phyloP scores from a whole-genome alignment of 768 basidiomycete species.

The Leccinum barrowsii region DNA sequence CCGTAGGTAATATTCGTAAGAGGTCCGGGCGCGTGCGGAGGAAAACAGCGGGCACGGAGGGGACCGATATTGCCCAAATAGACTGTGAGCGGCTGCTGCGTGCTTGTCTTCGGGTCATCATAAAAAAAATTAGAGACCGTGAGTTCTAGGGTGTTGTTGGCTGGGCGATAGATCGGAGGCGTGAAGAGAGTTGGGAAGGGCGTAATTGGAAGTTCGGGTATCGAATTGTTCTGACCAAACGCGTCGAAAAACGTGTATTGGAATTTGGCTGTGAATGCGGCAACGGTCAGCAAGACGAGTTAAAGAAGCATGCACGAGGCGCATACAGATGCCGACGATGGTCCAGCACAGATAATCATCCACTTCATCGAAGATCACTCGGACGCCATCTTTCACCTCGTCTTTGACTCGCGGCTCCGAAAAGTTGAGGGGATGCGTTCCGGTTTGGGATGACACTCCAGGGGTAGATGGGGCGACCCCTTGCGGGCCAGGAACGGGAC shows the following conservation, averaged over 20 bases:
- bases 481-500: conserved; percentile 75
- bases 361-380: conserved; percentile 79
- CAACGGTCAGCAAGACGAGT: conserved; percentile 18
- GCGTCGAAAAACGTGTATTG: conserved; percentile 94
- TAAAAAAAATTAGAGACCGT: conserved; percentile 89
- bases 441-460: conserved; percentile 71
- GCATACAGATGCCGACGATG: conserved; percentile 90
- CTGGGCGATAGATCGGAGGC: conserved; percentile 68
- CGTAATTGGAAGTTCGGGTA: conserved; percentile 79
- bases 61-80: conserved; percentile 91
- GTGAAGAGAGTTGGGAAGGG: conserved; percentile 88
- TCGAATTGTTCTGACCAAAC: conserved; percentile 71
- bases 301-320: conserved; percentile 7
- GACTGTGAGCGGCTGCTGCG: conserved; percentile 74
- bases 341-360: conserved; percentile 97
- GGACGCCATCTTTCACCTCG: conserved; percentile 75
- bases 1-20: conserved; percentile 63
- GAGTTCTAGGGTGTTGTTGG: conserved; percentile 73
- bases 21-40: conserved; percentile 65
- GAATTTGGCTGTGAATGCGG: conserved; percentile 65
- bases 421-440: conserved; percentile 78
- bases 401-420: conserved; percentile 77
- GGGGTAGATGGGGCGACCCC: conserved; percentile 69
- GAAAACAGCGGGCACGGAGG: conserved; percentile 72
- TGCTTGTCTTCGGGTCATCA: conserved; percentile 60